These are phyloP conservation scores for Hippophae gyantsensis DNA, from an alignment of 306 rosid species.

Conservation along the genomic window DNA sequence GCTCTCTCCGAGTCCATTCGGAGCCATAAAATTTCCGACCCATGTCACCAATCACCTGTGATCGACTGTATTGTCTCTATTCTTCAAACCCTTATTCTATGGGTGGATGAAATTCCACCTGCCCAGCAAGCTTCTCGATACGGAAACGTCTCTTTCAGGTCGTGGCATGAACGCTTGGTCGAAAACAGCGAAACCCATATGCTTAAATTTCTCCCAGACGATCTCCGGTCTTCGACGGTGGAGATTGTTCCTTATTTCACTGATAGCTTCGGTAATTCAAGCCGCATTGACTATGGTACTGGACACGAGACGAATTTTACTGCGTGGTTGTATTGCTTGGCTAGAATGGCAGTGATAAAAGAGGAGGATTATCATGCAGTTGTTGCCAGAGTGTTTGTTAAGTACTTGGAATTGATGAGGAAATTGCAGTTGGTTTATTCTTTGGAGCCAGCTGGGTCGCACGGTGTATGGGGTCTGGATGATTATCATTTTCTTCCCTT, in stretches of 20 bases:
- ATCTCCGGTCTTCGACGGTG: constrained; percentile 31
- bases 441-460: constrained; percentile 95
- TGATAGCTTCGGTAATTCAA: constrained; percentile 72
- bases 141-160: constrained; percentile 66
- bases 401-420: constrained; percentile 81
- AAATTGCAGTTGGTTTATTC: constrained; percentile 67
- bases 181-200: constrained; percentile 36
- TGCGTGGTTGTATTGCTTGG: constrained; percentile 77
- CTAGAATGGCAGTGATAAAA: constrained; percentile 52
- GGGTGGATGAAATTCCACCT: constrained; percentile 82
- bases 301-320: constrained; percentile 95
- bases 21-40: constrained; percentile 51
- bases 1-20: constrained; percentile 79
- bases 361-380: constrained; percentile 69
- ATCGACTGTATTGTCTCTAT: constrained; percentile 30
- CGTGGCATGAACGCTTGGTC: constrained; percentile 57
- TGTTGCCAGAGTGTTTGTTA: constrained; percentile 60
- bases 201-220: constrained; percentile 44
- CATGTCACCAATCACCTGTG: constrained; percentile 43
- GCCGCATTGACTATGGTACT: constrained; percentile 87
- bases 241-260: constrained; percentile 68
- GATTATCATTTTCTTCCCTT: constrained; percentile 85
- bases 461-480: constrained; percentile 98
- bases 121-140: constrained; percentile 59
- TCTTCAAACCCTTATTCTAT: constrained; percentile 48